Conservation (phyloP, 345 rosid species). For the Eucalyptus cloeziana region DNA sequence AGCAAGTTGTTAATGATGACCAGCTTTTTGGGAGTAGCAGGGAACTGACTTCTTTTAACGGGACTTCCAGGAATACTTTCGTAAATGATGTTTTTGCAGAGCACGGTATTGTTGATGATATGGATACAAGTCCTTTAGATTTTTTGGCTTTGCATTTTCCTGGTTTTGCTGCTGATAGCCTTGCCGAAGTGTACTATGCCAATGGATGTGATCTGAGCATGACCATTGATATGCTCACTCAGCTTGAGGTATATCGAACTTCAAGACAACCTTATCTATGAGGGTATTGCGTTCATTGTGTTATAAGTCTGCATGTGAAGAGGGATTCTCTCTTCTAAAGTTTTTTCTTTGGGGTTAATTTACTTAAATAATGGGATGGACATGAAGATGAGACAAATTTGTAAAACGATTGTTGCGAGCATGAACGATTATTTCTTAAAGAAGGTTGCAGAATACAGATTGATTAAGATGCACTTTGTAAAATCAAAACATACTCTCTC, state of each 20-base stretch:
- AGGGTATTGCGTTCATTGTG: neutral
- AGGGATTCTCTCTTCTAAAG: neutral
- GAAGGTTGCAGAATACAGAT: neutral
- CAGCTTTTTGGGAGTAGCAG: constrained; percentile 46
- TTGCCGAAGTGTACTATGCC: constrained; percentile 85
- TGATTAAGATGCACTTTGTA: neutral
- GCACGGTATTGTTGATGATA: constrained; percentile 35
- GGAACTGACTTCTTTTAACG: constrained; percentile 42
- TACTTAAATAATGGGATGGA: neutral
- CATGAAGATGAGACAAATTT: neutral
- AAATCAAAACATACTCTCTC: neutral
- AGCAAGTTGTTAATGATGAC: constrained; percentile 43
- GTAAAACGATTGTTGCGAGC: neutral
- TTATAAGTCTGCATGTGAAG: neutral
- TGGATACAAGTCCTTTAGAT: constrained; percentile 58
- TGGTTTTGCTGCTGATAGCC: constrained; percentile 94
- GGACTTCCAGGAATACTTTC: constrained; percentile 37
- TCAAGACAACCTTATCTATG: neutral
- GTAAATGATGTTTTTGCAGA: constrained; percentile 47
- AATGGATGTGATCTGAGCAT: constrained; percentile 81
- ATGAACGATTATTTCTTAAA: neutral
- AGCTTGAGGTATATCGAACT: constrained; percentile 67
- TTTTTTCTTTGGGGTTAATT: neutral
- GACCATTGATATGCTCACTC: constrained; percentile 96
- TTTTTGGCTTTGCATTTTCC: constrained; percentile 87